Base-by-base conservation (phyloP, 441 rosid species). In the Viola pubescens region DNA sequence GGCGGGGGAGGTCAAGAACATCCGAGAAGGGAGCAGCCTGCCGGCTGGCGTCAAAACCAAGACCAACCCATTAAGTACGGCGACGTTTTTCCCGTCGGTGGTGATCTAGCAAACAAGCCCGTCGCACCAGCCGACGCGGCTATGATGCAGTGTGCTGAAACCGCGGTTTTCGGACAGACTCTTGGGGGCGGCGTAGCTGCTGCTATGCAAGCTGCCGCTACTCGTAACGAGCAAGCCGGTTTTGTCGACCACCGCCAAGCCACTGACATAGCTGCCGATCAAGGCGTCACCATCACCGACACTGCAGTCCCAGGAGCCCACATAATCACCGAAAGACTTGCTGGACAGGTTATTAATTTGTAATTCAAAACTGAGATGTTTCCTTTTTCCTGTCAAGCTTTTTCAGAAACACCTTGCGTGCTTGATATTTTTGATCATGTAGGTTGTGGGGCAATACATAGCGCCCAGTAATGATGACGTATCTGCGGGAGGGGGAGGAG, bases 141-240 rank as follows among this genome's bases (percentile, higher is more conserved):
- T 47, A 78, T 87, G 89, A 84, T 85, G 95, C 91, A 81, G 69
- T 72, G 77, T 0, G 89, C 84, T 0, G 97, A 89, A 66, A 58
- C 80, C 12, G 69, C 55, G 54, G 73, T 81, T 9, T 64, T 82
- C 3, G 91, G 91, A 4, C 78, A 70, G 58, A 83, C 84, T 43
- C 81, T 77, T 40, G 85, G 76, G 70, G 92, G 87, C 0, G 85
- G 95, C 12, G 60, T 85, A 1, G 91, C 92, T 1, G 77, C 95
- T 0, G 46, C 58, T 62, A 84, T 82, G 91, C 95, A 87, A 66
- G 53, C 89, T 4, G 95, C 97, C 4, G 89, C 89, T 9, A 61
- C 81, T 13, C 43, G 12, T 4, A 87, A 84, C 37, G 78, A 70
- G 57, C 77, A 68, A 34, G 75, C 83, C 8, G 91, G 88, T 7